These are phyloP conservation scores for Fusarium lateritium DNA, from an alignment of 2,329 filamentous ascomycete genomes.

Conservation along the genomic window DNA sequence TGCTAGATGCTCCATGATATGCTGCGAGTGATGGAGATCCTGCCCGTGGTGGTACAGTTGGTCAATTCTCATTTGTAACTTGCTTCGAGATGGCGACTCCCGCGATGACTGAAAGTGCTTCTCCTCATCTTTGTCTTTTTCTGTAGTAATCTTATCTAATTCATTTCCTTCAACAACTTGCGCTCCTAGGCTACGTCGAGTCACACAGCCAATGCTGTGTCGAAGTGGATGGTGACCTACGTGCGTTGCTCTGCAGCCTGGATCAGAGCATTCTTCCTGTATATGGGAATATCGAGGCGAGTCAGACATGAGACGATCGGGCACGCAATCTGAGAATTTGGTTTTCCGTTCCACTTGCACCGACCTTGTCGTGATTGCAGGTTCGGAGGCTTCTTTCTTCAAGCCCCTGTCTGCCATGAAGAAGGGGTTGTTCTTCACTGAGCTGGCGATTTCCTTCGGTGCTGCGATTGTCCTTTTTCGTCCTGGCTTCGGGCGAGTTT, in stretches of 20 bases:
- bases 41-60: slow-evolving; percentile 53
- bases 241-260: slow-evolving; percentile 48
- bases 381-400: slow-evolving; percentile 39
- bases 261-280: slow-evolving; percentile 48
- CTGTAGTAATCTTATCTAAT: slow-evolving; percentile 21
- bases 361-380: slow-evolving; percentile 42
- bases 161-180: slow-evolving; percentile 6
- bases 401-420: slow-evolving; percentile 50
- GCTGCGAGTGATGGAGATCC: slow-evolving; percentile 53
- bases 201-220: slow-evolving; percentile 54
- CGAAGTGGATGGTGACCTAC: slow-evolving; percentile 49
- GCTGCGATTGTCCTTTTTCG: slow-evolving; percentile 26
- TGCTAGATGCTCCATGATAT: slow-evolving; percentile 55
- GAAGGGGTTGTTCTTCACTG: slow-evolving; percentile 53
- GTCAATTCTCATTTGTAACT: slow-evolving; percentile 49
- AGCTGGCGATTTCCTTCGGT: slow-evolving; percentile 26
- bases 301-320: slow-evolving; percentile 38
- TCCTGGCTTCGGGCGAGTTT: slow-evolving; percentile 21
- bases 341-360: slow-evolving; percentile 39
- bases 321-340: slow-evolving; percentile 52
- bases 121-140: slow-evolving; percentile 13
- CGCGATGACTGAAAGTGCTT: neutral
- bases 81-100: slow-evolving; percentile 18
- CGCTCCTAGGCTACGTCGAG: slow-evolving; percentile 21
- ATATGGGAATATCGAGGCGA: slow-evolving; percentile 20